Percentiles rank a stretch among this genome's conserved stretches.
phyloP scores from a whole-genome alignment of 2,329 filamentous ascomycete genomes.

The Aspergillus fumigatus region DNA sequence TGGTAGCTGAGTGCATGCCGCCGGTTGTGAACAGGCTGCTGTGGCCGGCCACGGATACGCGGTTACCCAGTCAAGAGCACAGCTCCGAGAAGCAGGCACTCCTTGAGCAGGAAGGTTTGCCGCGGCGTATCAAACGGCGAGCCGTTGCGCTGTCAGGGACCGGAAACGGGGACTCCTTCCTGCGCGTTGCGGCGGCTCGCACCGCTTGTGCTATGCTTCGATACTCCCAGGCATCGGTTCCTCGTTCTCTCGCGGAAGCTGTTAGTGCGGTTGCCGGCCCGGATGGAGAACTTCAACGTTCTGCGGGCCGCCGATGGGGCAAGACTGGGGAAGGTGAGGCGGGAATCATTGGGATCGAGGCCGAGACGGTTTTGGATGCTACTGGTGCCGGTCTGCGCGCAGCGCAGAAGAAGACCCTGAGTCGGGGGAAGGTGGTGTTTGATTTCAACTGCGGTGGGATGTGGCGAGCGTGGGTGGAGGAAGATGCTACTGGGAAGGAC shows the following conservation, averaged over 20 bases:
- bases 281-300: conserved; percentile 67
- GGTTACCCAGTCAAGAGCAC: background rate
- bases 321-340: conserved; percentile 74
- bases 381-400: conserved; percentile 45
- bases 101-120: background rate
- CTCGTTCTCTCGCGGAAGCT: conserved; percentile 50
- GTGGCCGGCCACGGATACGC: background rate
- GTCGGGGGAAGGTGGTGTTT: conserved; percentile 56
- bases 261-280: conserved; percentile 64
- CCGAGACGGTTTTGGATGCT: conserved; percentile 53
- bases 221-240: conserved; percentile 45
- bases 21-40: background rate
- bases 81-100: conserved; percentile 3
- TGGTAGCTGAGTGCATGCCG: background rate
- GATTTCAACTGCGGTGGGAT: conserved; percentile 86
- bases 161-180: conserved; percentile 84
- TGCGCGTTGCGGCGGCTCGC: conserved; percentile 65
- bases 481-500: conserved; percentile 28
- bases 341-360: conserved; percentile 70
- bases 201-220: conserved; percentile 70
- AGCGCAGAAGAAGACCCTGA: conserved; percentile 33
- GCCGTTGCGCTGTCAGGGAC: conserved; percentile 67
- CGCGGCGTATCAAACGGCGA: conserved; percentile 17
- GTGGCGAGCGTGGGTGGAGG: conserved; percentile 69
- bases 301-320: conserved; percentile 69